Base-by-base conservation (phyloP, 768 basidiomycete species). In the Flagelloscypha sp. region DNA sequence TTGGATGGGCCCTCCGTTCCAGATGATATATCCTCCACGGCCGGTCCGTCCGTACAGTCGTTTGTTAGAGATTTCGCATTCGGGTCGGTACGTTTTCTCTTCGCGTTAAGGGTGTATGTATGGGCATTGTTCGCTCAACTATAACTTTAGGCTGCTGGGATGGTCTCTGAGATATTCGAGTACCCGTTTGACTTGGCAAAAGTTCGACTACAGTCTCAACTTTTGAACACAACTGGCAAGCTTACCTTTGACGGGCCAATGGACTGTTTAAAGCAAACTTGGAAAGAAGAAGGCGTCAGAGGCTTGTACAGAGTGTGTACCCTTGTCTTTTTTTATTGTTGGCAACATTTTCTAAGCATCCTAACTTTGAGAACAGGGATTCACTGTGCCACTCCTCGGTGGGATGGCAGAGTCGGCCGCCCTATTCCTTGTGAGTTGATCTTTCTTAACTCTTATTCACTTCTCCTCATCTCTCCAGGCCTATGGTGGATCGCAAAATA, bases 101-200 rank as follows among this genome's bases (percentile, higher is more conserved):
- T n/a, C n/a, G n/a, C n/a, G n/a, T n/a, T n/a, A n/a, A n/a, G n/a
- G n/a, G n/a, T n/a, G n/a, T n/a, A n/a, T n/a, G n/a, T n/a, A n/a
- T n/a, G n/a, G n/a, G n/a, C n/a, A 42, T 16, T 29, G 13, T 24
- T 30, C 17, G n/a, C n/a, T n/a, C n/a, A n/a, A n/a, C n/a, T n/a
- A n/a, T n/a, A n/a, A n/a, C 25, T 17, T 16, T 31, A 89, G 87
- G 59, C 77, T 37, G 87, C 92, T 37, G 93, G 93, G 17, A 89
- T 94, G 66, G 65, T 74, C 7, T 81, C 90, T 30, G 78, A 81
- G 55, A 65, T 90, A 11, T 80, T 95, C 43, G 92, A 94, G 61
- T 89, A 95, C 54, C 94, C 94, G 1, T 90, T 94, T 50, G 93
- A 97, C 58, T 73, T 98, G 23, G 84, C 89, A 37, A 97, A 95